A percentile compares a stretch with the other conserved stretches of the same genome.
Evolutionary conservation across 139 green algal species (phyloP).

Genomic region (Yamagishiella unicocca): DNA sequence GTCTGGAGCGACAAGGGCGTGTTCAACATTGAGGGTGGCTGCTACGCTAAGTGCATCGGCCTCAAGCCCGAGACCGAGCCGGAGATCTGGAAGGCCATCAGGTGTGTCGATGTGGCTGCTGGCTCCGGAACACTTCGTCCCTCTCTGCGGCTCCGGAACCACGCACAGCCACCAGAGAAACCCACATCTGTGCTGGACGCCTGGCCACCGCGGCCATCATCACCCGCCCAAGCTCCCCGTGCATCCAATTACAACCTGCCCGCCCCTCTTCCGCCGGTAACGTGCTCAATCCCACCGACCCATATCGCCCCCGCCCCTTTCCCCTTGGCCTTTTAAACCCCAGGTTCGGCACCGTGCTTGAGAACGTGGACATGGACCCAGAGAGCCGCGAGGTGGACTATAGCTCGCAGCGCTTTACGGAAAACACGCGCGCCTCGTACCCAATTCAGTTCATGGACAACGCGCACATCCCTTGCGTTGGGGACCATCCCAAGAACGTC

Average conservation of each 20-base stretch:
- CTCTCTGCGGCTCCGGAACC: constrained; percentile 75
- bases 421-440: constrained; percentile 95
- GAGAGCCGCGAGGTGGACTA: constrained; percentile 79
- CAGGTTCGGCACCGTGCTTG: constrained; percentile 88
- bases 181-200: too few species aligned
- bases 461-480: constrained; percentile 91
- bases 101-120: constrained; percentile 46
- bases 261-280: too few species aligned
- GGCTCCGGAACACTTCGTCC: too few species aligned
- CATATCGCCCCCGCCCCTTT: background rate
- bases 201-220: too few species aligned
- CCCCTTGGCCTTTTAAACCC: too few species aligned
- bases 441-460: constrained; percentile 97
- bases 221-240: too few species aligned
- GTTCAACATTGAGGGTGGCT: constrained; percentile 97
- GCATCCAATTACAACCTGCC: too few species aligned
- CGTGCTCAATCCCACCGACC: too few species aligned
- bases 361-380: constrained; percentile 92
- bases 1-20: constrained; percentile 90
- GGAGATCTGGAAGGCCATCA: constrained; percentile 94
- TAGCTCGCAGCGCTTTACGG: constrained; percentile 50
- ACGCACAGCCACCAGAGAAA: too few species aligned
- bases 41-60: constrained; percentile 95
- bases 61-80: constrained; percentile 80
- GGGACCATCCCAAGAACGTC: constrained; percentile 91